Evolutionary conservation across 2,329 filamentous ascomycete genomes (phyloP).

Genomic region (Arachnomyces sp.): DNA sequence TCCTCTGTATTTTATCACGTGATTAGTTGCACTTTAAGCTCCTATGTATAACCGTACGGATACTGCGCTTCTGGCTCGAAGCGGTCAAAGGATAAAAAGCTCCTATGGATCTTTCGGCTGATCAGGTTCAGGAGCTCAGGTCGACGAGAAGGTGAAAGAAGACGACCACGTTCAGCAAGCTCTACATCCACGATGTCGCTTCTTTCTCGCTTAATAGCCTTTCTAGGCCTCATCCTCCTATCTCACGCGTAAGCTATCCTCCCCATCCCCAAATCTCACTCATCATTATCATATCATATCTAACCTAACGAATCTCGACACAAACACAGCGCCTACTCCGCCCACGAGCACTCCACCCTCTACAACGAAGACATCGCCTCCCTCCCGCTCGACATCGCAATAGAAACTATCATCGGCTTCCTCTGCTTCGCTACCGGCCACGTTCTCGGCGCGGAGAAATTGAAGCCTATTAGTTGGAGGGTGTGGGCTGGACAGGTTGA

Average conservation of each 20-base stretch:
- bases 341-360: slow-evolving; percentile 79
- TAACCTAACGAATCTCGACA: slow-evolving; percentile 6
- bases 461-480: slow-evolving; percentile 84
- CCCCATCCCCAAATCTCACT: neutral
- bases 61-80: too few species aligned
- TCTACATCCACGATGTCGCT: slow-evolving; percentile 51
- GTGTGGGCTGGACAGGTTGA: slow-evolving; percentile 65
- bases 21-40: too few species aligned
- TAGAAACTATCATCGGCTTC: slow-evolving; percentile 76
- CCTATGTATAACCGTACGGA: too few species aligned
- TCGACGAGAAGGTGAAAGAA: too few species aligned
- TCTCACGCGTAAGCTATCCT: slow-evolving; percentile 67
- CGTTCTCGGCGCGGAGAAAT: slow-evolving; percentile 64
- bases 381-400: slow-evolving; percentile 75
- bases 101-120: too few species aligned
- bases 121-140: too few species aligned
- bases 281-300: slow-evolving; percentile 7
- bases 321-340: slow-evolving; percentile 77
- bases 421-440: slow-evolving; percentile 75
- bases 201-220: slow-evolving; percentile 61
- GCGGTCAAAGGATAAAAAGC: too few species aligned
- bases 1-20: too few species aligned
- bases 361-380: slow-evolving; percentile 47
- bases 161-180: too few species aligned
- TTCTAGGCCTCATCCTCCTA: slow-evolving; percentile 68